Base-by-base conservation (phyloP, 352 stramenopile species). In the Pythium coloratum region DNA sequence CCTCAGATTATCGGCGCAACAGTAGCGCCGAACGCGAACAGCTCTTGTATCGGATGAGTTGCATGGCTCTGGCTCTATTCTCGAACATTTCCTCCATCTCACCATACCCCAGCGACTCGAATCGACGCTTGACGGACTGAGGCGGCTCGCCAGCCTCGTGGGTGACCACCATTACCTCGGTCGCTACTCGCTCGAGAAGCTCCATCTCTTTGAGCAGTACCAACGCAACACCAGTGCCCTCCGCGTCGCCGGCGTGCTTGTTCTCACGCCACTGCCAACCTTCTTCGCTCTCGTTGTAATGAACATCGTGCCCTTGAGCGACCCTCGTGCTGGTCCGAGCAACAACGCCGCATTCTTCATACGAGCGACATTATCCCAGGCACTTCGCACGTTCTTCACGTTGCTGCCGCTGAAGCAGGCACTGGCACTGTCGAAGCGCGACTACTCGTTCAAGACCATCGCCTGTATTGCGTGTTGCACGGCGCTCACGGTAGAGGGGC, bases 141-240 rank as follows among this genome's bases (percentile, higher is more conserved):
- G n/a, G n/a, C n/a, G n/a, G 36, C 36, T 42, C 8, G 36, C 14
- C 36, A 42, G 36, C 36, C 5, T 42, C 5, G 36, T 42, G 6
- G 36, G 36, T 2, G 54, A 59, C 18, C 54, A 59, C 33, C 54
- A 49, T 12, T 46, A 59, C n/a, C 32, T 59, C 32, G 54, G 54
- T 8, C 54, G 54, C 30, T 59, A 59, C 53, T 59, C 53, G 2
- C 6, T 70, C 44, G 63, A 70, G 12, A 65, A 70, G 57, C 63
- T 69, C 63, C 13, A 49, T 26, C 38, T 16, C 5, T 69, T 70
- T n/a, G 44, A 70, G 10, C 55, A 70, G 3, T 70, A 64, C 63
- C 55, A 38, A 14, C 44, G 20, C 20, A 1, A 7, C 0, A 38
- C 63, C 12, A 55, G 44, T 16, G 16, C 18, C 7, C 9, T 6